These are phyloP conservation scores for Calendula officinalis DNA, from an alignment of 129 eudicot species.

Conservation along the genomic window DNA sequence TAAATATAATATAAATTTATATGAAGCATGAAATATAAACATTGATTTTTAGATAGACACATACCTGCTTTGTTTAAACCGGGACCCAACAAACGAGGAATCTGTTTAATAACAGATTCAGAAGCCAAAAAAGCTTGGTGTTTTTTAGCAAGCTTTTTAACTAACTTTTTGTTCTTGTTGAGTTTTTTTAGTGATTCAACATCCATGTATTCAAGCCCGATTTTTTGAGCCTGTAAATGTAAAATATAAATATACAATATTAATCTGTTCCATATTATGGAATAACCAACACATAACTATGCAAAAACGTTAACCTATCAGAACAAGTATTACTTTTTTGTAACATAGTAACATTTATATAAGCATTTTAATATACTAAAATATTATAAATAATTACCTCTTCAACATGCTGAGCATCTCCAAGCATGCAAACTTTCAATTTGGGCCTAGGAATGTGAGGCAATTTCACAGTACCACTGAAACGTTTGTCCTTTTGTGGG, in stretches of 20 bases:
- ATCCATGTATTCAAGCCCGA: background rate
- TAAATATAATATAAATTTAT: background rate
- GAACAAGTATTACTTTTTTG: too few species aligned
- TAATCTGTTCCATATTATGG: too few species aligned
- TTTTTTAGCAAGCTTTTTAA: background rate
- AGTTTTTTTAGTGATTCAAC: background rate
- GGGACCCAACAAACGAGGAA: background rate
- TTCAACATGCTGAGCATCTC: slow-evolving; percentile 49
- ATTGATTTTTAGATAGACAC: background rate
- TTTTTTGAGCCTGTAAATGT: too few species aligned
- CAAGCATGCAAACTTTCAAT: slow-evolving; percentile 50
- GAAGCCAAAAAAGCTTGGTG: background rate
- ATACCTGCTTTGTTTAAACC: background rate
- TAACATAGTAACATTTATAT: too few species aligned
- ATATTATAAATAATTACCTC: slow-evolving; percentile 23
- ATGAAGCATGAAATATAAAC: background rate
- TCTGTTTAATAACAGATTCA: background rate
- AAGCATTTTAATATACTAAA: too few species aligned
- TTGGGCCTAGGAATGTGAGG: slow-evolving; percentile 43
- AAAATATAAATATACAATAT: too few species aligned
- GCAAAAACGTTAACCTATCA: too few species aligned
- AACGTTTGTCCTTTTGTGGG: slow-evolving; percentile 57
- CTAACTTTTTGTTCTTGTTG: background rate
- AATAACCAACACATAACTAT: too few species aligned
- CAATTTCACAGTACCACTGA: slow-evolving; percentile 37